Evolutionary conservation across 73 alveolate genomes (phyloP), one percentile per base, ranked within the genome.

Genomic region (Blepharisma japonicum): DNA sequence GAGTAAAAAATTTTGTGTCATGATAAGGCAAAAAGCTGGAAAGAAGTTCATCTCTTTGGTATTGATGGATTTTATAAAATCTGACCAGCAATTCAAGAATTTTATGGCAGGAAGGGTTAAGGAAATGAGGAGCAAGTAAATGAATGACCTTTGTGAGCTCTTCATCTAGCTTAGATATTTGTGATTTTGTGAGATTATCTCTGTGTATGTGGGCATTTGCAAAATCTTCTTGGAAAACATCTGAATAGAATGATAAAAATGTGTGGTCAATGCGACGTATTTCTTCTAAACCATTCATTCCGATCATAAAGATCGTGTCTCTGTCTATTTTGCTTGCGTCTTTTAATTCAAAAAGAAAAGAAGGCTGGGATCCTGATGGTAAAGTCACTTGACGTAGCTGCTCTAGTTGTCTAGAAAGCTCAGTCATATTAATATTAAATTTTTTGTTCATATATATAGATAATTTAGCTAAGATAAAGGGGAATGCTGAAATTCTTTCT

Each of bases 221-320:
- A 39, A 20, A 61, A 25, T n/a, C 14, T 25, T 61, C 74, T 25
- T 14, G n/a, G 74, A 61, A 61, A 61, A 61, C 47, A 61, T 61
- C 74, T 61, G 74, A 61, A 11, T 20, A 25, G 74, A 61, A 61
- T 8, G 23, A 39, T 14, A 25, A 9, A 39, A 61, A 61, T n/a
- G 39, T 18, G 46, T 61, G 47, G 47, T 61, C 74, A 14, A 14
- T 39, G 74, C 23, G n/a, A 9, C 49, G 38, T 20, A 61, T n/a
- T 39, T 61, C 74, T 61, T 61, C 74, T n/a, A 61, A 61, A 18
- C 74, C 74, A 25, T 61, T 61, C 74, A 61, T 14, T 8, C 74
- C 74, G 39, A 61, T 61, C 23, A 39, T 61, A 39, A 61, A 61
- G 0, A 61, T 61, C 23, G 23, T 61, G 74, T 61, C 74, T 25